Percentiles rank a stretch among this genome's conserved stretches.
phyloP scores from a whole-genome alignment of 176 grass and related monocot species.

The Cenchrus americanus region DNA sequence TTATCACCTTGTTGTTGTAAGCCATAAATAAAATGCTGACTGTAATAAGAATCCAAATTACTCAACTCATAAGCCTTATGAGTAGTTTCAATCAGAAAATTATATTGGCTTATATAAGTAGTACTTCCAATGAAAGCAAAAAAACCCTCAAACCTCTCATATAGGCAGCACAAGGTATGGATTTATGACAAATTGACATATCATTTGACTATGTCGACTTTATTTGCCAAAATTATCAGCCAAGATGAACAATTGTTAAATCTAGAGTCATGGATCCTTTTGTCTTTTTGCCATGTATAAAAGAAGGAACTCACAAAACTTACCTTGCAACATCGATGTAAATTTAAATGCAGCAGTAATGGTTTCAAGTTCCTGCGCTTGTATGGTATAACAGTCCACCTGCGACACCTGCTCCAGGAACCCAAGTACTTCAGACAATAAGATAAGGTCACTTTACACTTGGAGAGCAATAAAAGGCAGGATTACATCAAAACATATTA shows the following conservation, averaged over 20 bases:
- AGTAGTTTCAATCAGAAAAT: background rate
- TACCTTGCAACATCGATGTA: conserved; percentile 94
- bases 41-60: too few species aligned
- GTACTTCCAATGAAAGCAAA: background rate
- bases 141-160: background rate
- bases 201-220: background rate
- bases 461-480: background rate
- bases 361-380: conserved; percentile 79
- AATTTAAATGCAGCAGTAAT: conserved; percentile 73
- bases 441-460: conserved; percentile 17
- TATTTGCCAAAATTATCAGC: background rate
- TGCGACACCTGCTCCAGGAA: conserved; percentile 64
- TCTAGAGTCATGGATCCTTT: background rate
- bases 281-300: background rate
- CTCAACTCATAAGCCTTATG: background rate
- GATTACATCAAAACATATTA: background rate
- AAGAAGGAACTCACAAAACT: conserved; percentile 32
- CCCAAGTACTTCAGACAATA: conserved; percentile 25
- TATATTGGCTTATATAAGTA: background rate
- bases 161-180: background rate
- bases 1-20: background rate
- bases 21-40: background rate
- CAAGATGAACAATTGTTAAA: background rate
- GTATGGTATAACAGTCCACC: conserved; percentile 96
- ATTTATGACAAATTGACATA: background rate